Conservation (phyloP, 352 stramenopile species). For the Phytophthora pisi region DNA sequence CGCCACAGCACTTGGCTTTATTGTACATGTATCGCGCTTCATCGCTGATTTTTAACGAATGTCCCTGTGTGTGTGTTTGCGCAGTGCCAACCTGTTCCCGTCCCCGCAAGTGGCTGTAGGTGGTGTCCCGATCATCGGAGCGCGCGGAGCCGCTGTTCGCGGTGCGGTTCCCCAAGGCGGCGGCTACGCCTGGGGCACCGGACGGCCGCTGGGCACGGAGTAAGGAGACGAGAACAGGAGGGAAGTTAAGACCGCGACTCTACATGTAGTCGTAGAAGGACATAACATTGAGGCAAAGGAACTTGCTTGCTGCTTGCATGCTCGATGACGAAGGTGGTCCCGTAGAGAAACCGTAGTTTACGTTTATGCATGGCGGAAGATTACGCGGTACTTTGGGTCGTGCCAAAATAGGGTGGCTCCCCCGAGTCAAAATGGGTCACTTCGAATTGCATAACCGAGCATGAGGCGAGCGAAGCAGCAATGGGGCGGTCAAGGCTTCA, state of each 20-base stretch:
- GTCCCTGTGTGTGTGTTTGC: neutral
- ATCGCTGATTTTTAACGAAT: constrained; percentile 15
- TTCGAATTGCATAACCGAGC: too few relatives aligned
- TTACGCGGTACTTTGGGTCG: too few relatives aligned
- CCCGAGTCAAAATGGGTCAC: too few relatives aligned
- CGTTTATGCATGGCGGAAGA: too few relatives aligned
- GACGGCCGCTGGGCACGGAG: constrained; percentile 53
- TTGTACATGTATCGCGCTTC: neutral
- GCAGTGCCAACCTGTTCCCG: constrained; percentile 69
- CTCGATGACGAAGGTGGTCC: neutral
- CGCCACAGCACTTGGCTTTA: neutral
- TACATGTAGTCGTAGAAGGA: neutral
- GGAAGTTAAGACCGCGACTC: neutral
- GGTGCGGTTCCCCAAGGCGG: constrained; percentile 44
- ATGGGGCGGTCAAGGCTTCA: too few relatives aligned
- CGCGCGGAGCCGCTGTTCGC: constrained; percentile 37
- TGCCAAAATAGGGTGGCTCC: too few relatives aligned
- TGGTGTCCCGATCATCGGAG: constrained; percentile 68
- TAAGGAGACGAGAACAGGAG: constrained; percentile 13
- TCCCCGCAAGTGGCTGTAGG: constrained; percentile 51
- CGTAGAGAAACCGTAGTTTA: neutral
- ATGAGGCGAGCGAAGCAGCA: too few relatives aligned
- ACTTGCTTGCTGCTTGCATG: neutral
- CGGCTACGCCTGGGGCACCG: constrained; percentile 76
- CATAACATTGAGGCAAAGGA: neutral